phyloP scores from a whole-genome alignment of 345 rosid species.

The Cochlearia excelsa region DNA sequence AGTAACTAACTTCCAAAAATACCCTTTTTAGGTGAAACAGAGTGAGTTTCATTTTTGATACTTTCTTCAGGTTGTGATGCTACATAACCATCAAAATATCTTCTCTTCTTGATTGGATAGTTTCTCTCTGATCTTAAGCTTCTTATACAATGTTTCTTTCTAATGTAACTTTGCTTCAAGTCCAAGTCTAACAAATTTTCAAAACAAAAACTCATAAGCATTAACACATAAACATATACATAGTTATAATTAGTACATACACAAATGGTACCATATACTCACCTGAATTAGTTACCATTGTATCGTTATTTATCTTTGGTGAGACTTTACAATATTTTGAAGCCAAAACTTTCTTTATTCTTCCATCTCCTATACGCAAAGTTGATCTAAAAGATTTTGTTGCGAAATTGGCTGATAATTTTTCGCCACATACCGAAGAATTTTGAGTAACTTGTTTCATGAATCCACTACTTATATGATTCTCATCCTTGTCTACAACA shows the following conservation, averaged over 20 bases:
- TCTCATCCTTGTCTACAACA: constrained; percentile 32
- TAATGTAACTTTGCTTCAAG: constrained; percentile 47
- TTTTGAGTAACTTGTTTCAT: constrained; percentile 41
- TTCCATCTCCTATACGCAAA: constrained; percentile 76
- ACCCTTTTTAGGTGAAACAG: constrained; percentile 47
- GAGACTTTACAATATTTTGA: constrained; percentile 68
- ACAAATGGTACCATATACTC: constrained; percentile 19
- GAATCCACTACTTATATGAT: constrained; percentile 52
- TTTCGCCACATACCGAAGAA: constrained; percentile 59
- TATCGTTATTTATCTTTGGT: constrained; percentile 51
- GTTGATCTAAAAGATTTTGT: constrained; percentile 59
- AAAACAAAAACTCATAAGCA: not conserved
- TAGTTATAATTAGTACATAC: not conserved
- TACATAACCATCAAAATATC: constrained; percentile 50
- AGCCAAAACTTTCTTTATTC: constrained; percentile 83
- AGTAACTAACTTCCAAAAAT: constrained; percentile 34
- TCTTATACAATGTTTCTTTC: constrained; percentile 53
- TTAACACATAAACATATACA: not conserved
- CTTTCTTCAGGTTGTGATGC: constrained; percentile 56
- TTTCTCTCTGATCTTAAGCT: constrained; percentile 63
- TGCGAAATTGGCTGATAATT: constrained; percentile 58
- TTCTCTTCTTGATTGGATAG: constrained; percentile 91
- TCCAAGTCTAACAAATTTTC: constrained; percentile 50
- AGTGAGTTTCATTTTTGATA: constrained; percentile 38
- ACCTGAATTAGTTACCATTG: constrained; percentile 48